A percentile compares a stretch with the other conserved stretches of the same genome.
These are phyloP conservation scores for Bullera alba DNA, from an alignment of 768 basidiomycete genomes.

Conservation along the genomic window DNA sequence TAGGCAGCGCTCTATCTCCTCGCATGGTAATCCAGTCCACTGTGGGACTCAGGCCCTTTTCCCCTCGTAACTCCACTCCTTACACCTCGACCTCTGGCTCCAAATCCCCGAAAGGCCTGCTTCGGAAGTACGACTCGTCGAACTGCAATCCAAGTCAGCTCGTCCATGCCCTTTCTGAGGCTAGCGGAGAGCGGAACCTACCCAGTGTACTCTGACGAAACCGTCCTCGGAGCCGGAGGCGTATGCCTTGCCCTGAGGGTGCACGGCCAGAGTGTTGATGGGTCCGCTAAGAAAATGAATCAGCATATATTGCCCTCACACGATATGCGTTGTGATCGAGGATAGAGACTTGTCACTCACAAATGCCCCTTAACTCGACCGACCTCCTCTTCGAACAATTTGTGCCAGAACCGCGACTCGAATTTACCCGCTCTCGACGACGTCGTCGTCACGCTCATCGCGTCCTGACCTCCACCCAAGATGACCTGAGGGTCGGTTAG, in stretches of 20 bases:
- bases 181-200: conserved; percentile 12
- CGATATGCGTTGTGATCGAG: not conserved
- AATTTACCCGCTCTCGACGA: conserved; percentile 92
- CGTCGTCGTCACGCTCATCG: conserved; percentile 94
- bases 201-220: conserved; percentile 52
- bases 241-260: conserved; percentile 78
- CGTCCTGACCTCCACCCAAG: conserved; percentile 94
- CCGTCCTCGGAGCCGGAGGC: conserved; percentile 97
- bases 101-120: conserved; percentile 83
- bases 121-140: conserved; percentile 88
- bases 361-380: conserved; percentile 97
- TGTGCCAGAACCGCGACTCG: conserved; percentile 97
- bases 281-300: conserved; percentile 30
- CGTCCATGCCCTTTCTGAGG: not conserved
- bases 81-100: conserved; percentile 59
- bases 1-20: no score
- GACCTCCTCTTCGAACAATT: conserved; percentile 90
- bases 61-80: not conserved
- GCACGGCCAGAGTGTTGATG: conserved; percentile 70
- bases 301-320: not conserved
- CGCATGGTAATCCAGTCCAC: no score
- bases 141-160: conserved; percentile 48
- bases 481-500: conserved; percentile 56
- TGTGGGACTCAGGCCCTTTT: no score
- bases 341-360: conserved; percentile 52